These are phyloP conservation scores for Globisporangium cylindrosporum DNA, from an alignment of 352 stramenopile species.

Conservation along the genomic window DNA sequence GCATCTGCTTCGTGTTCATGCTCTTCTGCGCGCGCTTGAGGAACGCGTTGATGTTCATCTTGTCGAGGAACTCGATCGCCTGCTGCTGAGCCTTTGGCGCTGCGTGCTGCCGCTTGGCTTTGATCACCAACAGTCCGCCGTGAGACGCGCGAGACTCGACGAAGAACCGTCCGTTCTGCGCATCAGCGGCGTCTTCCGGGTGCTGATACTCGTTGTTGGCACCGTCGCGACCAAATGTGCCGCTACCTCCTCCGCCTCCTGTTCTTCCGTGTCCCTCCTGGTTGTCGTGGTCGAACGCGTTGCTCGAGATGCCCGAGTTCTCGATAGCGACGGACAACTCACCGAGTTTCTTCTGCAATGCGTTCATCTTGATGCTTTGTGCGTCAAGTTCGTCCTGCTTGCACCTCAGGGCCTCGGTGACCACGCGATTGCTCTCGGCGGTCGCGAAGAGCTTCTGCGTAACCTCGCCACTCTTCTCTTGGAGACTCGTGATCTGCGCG, in stretches of 20 bases:
- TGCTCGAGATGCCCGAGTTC: constrained; percentile 34
- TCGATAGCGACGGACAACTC: constrained; percentile 57
- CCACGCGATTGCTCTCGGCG: constrained; percentile 91
- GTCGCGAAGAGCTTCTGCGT: constrained; percentile 88
- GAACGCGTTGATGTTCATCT: constrained; percentile 89
- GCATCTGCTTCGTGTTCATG: constrained; percentile 90
- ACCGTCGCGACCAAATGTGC: constrained; percentile 17
- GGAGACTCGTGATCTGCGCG: constrained; percentile 85
- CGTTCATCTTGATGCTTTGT: constrained; percentile 76
- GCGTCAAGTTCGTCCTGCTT: constrained; percentile 91
- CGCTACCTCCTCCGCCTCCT: background rate
- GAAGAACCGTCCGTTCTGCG: constrained; percentile 81
- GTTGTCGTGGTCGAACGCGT: constrained; percentile 18
- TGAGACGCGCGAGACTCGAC: constrained; percentile 80
- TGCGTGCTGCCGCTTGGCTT: constrained; percentile 88
- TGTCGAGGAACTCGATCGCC: constrained; percentile 88
- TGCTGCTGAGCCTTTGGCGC: constrained; percentile 47
- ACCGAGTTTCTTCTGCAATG: constrained; percentile 71
- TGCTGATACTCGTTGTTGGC: constrained; percentile 26
- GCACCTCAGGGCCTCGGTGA: constrained; percentile 88
- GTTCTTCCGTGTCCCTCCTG: constrained; percentile 22
- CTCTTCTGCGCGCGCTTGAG: constrained; percentile 92
- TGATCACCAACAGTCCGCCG: constrained; percentile 87
- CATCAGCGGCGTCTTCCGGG: constrained; percentile 57
- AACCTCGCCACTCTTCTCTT: constrained; percentile 88